phyloP scores from a whole-genome alignment of 495 filamentous ascomycete species.

The Neurospora sp. region DNA sequence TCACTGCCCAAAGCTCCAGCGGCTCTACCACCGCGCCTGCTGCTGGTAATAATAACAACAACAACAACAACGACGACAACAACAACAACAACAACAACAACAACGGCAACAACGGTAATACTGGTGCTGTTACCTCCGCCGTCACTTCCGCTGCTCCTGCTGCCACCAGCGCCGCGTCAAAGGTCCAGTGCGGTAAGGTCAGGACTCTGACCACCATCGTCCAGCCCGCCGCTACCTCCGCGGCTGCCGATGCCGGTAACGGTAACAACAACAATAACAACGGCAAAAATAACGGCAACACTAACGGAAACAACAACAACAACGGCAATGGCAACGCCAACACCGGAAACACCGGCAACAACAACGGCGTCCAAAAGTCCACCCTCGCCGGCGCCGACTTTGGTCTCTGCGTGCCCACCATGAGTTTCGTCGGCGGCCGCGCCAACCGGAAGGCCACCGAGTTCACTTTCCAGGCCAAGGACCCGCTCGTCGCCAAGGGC shows the following conservation, averaged over 20 bases:
- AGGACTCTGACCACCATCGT: conserved; percentile 12
- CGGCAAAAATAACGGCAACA: neutral
- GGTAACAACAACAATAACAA: conserved; percentile 3
- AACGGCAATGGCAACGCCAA: neutral
- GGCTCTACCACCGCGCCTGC: conserved; percentile 15
- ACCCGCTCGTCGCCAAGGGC: conserved; percentile 36
- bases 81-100: neutral
- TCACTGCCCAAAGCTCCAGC: conserved; percentile 35
- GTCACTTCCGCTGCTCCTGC: conserved; percentile 8
- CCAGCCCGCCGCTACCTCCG: conserved; percentile 12
- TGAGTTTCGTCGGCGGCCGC: conserved; percentile 42
- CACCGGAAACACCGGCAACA: neutral
- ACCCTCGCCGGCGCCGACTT: conserved; percentile 34
- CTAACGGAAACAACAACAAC: conserved; percentile 1
- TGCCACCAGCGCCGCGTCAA: neutral
- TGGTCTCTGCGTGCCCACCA: conserved; percentile 44
- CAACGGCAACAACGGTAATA: conserved; percentile 4
- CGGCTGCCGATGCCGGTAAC: conserved; percentile 5
- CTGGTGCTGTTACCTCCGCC: conserved; percentile 8
- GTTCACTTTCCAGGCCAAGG: conserved; percentile 45
- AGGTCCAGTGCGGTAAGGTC: conserved; percentile 2
- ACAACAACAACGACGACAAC: neutral
- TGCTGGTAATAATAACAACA: neutral
- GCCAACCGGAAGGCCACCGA: conserved; percentile 34
- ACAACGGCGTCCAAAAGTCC: conserved; percentile 10